Conservation (phyloP, 2,329 filamentous ascomycete genomes). For the Macrophomina phaseolina region DNA sequence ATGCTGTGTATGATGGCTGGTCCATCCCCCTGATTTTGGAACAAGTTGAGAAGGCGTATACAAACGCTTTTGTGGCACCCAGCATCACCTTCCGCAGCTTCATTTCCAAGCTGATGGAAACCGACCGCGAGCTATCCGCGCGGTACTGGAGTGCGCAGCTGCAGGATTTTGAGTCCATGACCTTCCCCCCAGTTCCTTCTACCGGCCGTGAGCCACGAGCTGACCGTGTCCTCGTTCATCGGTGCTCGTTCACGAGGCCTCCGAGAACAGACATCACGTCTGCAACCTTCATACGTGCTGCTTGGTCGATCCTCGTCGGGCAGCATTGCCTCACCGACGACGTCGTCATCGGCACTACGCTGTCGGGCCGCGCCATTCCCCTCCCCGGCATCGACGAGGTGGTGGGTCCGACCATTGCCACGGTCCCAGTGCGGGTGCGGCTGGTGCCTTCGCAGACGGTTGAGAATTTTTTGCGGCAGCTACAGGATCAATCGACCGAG, state of each 20-base stretch:
- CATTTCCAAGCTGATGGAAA: slow-evolving; percentile 58
- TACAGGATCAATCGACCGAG: not conserved
- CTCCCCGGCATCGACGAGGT: not conserved
- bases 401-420: not conserved
- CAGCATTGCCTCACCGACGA: not conserved
- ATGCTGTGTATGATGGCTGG: slow-evolving; percentile 45
- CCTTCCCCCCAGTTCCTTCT: slow-evolving; percentile 32
- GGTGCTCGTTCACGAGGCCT: no score
- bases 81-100: slow-evolving; percentile 62
- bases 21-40: slow-evolving; percentile 42
- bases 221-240: not conserved
- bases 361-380: not conserved
- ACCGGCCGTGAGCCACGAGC: not conserved
- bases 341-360: not conserved
- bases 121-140: slow-evolving; percentile 56
- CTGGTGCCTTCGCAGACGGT: not conserved
- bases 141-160: slow-evolving; percentile 69
- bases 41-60: slow-evolving; percentile 39
- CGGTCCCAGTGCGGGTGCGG: not conserved
- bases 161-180: slow-evolving; percentile 50
- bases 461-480: not conserved
- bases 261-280: no score
- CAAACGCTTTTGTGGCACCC: not conserved
- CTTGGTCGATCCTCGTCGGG: not conserved
- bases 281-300: not conserved